Base-by-base conservation (phyloP, 2,329 filamentous ascomycete species). In the Exophiala mesophila region DNA sequence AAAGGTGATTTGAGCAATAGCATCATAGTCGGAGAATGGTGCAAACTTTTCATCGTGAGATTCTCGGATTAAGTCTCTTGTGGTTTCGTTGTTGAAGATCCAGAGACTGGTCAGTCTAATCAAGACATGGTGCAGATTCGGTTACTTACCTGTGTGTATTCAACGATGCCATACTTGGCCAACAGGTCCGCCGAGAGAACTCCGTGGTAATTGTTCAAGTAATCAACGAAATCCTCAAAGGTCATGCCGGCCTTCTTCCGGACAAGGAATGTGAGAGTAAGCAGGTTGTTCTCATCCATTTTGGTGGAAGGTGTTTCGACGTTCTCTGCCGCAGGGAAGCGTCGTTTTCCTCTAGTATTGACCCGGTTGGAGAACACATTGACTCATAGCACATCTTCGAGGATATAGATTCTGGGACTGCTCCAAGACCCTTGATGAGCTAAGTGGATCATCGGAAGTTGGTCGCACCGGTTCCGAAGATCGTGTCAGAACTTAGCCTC, bases 81-180 rank as follows among this genome's bases (percentile, higher is more conserved):
- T 36, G 12, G 17, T 7, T 9, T 13, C n/a, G 21, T 19, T 36
- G n/a, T 28, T 28, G 24, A 28, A 28, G 24, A 28, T 28, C 24
- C 24, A 28, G 8, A 28, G 24, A 8, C 24, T 8, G n/a, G 24
- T 28, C n/a, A 28, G 24, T 28, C n/a, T 28, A 8, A 8, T n/a
- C 24, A 28, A n/a, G n/a, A 8, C 24, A 28, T 28, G n/a, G n/a
- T 28, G 24, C 8, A 28, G n/a, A 28, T 28, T n/a, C 8, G 24
- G n/a, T n/a, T n/a, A n/a, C 33, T 17, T 17, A 36, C 33, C 33
- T 36, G 33, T 13, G 33, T 36, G 17, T 36, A 36, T 36, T 36
- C 33, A 20, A 36, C 18, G 17, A 36, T 36, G 17, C 33, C 33
- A 36, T 36, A 36, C 21, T 36, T 9, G 15, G 13, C 33, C 33